Evolutionary conservation across 2,329 filamentous ascomycete species (phyloP).

Genomic region (Trichoderma simmonsii): DNA sequence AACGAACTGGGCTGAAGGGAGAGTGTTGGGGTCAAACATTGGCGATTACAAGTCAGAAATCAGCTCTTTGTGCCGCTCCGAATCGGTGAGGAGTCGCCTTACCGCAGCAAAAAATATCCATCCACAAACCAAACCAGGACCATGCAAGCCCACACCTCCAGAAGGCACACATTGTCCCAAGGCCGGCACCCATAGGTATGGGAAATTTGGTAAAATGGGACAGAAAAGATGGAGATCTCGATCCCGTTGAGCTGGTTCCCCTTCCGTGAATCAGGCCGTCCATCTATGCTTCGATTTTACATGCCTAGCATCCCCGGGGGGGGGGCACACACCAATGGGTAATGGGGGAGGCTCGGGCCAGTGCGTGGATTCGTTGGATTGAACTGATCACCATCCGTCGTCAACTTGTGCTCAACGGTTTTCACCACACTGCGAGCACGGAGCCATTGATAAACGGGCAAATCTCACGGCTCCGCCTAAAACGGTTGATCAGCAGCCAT

Average conservation of each 20-base stretch:
- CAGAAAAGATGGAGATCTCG: constrained; percentile 14
- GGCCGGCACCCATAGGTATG: not conserved
- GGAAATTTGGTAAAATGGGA: constrained; percentile 2
- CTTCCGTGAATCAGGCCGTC: not conserved
- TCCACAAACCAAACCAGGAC: not conserved
- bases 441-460: not conserved
- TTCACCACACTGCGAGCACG: not conserved
- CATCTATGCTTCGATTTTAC: not conserved
- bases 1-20: not conserved
- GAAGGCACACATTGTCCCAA: not conserved
- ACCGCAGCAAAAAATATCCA: not conserved
- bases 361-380: not conserved
- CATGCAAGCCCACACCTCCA: not conserved
- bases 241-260: constrained; percentile 10
- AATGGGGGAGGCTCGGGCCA: not conserved
- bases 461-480: not conserved
- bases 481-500: not conserved
- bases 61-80: not conserved
- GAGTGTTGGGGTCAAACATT: not conserved
- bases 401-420: not conserved
- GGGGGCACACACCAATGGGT: not conserved
- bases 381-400: not conserved
- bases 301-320: not conserved
- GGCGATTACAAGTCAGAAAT: not conserved
- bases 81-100: not conserved